Evolutionary conservation across 2,329 filamentous ascomycete genomes (phyloP).

Genomic region (Paraconiothyrium brasiliense): DNA sequence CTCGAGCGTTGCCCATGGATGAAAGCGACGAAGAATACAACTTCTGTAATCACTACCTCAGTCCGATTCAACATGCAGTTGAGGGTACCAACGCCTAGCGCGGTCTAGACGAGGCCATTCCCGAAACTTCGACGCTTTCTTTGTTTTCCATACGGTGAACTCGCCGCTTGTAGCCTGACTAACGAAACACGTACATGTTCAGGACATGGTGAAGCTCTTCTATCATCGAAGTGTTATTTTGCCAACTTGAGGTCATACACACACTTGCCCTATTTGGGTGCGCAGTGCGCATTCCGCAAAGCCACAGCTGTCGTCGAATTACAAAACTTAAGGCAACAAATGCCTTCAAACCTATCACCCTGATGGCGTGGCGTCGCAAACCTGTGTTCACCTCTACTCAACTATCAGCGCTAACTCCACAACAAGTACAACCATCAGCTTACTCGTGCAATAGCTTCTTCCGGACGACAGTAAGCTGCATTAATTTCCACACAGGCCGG

Average conservation of each 20-base stretch:
- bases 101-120: neutral
- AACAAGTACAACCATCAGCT: constrained; percentile 6
- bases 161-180: neutral
- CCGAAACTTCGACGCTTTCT: neutral
- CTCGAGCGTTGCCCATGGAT: neutral
- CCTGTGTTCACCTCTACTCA: neutral
- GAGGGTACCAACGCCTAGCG: neutral
- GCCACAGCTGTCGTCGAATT: neutral
- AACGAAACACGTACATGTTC: neutral
- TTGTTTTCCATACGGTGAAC: neutral
- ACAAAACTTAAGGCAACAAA: neutral
- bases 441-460: neutral
- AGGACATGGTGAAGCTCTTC: neutral
- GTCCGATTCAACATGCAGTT: neutral
- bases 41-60: neutral
- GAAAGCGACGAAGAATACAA: neutral
- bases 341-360: neutral
- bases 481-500: neutral
- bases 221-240: neutral
- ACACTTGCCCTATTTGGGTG: neutral
- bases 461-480: neutral
- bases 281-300: neutral
- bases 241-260: neutral
- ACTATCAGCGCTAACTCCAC: neutral
- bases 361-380: neutral